A percentile compares a stretch with the other conserved stretches of the same genome.
phyloP scores from a whole-genome alignment of 768 basidiomycete species.

The Omphalotus guepiniiformis region DNA sequence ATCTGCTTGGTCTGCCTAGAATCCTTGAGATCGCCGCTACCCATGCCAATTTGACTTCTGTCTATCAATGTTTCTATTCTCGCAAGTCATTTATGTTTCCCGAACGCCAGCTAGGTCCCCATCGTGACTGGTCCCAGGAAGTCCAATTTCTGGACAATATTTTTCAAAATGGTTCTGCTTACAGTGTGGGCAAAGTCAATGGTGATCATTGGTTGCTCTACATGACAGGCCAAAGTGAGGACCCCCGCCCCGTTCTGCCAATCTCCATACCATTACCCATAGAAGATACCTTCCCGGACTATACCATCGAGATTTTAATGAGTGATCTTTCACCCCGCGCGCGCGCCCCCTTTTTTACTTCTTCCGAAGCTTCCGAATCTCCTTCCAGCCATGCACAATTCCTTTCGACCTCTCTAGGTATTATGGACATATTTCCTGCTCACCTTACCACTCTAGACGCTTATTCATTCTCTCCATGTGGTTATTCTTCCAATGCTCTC shows the following conservation, averaged over 20 bases:
- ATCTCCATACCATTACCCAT: conserved; percentile 15
- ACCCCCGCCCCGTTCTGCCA: conserved; percentile 15
- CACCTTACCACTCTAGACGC: conserved; percentile 83
- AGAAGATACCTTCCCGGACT: conserved; percentile 53
- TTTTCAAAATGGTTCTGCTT: conserved; percentile 86
- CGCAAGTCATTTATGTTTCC: conserved; percentile 99
- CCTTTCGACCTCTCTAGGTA: conserved; percentile 71
- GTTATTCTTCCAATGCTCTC: conserved; percentile 93
- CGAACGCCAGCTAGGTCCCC: conserved; percentile 89
- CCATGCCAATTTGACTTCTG: conserved; percentile 59
- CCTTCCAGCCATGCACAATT: conserved; percentile 53
- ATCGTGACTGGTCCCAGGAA: conserved; percentile 91
- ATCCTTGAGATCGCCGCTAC: conserved; percentile 89
- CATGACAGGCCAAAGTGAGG: conserved; percentile 59
- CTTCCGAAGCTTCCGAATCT: conserved; percentile 23
- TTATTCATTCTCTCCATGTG: conserved; percentile 92
- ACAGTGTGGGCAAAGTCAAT: conserved; percentile 96
- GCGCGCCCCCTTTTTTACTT: conserved; percentile 73
- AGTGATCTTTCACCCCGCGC: conserved; percentile 75
- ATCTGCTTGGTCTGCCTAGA: conserved; percentile 89
- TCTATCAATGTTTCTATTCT: conserved; percentile 95
- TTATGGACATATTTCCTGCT: conserved; percentile 76
- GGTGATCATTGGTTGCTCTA: conserved; percentile 99
- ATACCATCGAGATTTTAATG: conserved; percentile 98
- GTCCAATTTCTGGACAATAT: conserved; percentile 88